Conservation (phyloP, 257 asterid species). For the Prunella vulgaris region DNA sequence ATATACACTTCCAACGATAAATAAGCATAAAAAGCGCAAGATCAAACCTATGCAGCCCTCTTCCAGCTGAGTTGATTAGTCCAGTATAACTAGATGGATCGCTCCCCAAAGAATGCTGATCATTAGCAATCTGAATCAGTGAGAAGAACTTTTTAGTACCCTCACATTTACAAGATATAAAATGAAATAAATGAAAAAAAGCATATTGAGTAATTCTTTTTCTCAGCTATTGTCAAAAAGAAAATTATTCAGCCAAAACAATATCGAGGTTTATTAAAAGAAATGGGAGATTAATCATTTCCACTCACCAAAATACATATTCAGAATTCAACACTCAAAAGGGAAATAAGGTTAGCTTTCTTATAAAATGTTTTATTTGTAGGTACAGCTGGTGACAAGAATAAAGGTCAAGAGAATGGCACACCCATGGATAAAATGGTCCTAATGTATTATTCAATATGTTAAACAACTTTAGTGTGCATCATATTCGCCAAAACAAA, state of each 20-base stretch:
- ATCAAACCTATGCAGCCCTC: conserved; percentile 77
- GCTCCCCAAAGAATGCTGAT: conserved; percentile 43
- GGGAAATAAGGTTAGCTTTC: not conserved
- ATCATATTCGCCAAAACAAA: not conserved
- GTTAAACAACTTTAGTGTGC: conserved; percentile 1
- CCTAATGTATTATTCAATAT: not conserved
- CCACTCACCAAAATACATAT: not conserved
- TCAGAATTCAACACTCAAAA: not conserved
- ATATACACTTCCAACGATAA: conserved; percentile 1
- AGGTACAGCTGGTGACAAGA: not conserved
- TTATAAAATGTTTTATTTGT: not conserved
- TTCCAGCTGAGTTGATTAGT: conserved; percentile 50
- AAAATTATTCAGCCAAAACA: not conserved
- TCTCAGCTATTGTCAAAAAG: conserved; percentile 2
- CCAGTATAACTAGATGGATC: conserved; percentile 51
- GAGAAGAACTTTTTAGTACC: conserved; percentile 18
- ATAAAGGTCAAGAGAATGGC: not conserved
- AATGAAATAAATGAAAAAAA: not conserved
- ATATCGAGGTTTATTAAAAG: not conserved
- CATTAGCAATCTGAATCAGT: conserved; percentile 62
- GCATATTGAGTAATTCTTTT: conserved; percentile 10
- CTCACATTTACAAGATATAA: not conserved
- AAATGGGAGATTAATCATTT: conserved; percentile 2
- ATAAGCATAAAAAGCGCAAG: conserved; percentile 23
- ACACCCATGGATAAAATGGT: conserved; percentile 5